Evolutionary conservation across 441 rosid genomes (phyloP), one percentile per base, ranked within the genome.

Genomic region (Bruguiera hainesii): DNA sequence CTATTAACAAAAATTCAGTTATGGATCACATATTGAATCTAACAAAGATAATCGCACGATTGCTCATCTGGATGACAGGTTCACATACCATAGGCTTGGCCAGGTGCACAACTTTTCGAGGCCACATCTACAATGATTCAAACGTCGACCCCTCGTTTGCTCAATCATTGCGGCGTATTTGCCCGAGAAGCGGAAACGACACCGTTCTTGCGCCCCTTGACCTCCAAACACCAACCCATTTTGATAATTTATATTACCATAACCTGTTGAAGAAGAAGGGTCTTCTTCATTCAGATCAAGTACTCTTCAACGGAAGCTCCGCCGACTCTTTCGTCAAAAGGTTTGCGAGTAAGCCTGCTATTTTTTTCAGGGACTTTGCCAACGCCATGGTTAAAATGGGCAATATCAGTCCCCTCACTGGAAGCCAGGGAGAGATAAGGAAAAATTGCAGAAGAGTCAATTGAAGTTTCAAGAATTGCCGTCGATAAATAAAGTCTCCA

Each of bases 221-320:
- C 73, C 69, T 67, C 15, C 62, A 60, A 18, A 84, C 88, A 6
- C 84, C 89, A 18, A 66, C 81, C 35, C 61, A 57, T 0, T 87
- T 83, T 19, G 93, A 85, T 71, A 85, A 72, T 60, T 70, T 64
- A 49, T 88, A 90, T 80, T 88, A 75, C 73, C 58, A 71, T 1
- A 88, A 90, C 71, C 79, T 90, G 60, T 67, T 76, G 58, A 67
- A 72, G 65, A 66, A 78, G 58, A 78, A 74, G 16, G 91, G 92
- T 5, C 88, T 83, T 65, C 90, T 90, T 37, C 86, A 79, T 48
- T 81, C 84, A 5, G 97, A 90, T 67, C 93, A 88, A 74, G 90
- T 75, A 64, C 71, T 87, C 53, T 80, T 80, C 63, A 78, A 86
- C 0, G 83, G 79, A 21, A 66, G 60, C 15, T 76, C 77, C 7